A percentile compares a stretch with the other conserved stretches of the same genome.
Evolutionary conservation across 2,329 filamentous ascomycete genomes (phyloP).

Genomic region (Phyllosticta paracitricarpa): DNA sequence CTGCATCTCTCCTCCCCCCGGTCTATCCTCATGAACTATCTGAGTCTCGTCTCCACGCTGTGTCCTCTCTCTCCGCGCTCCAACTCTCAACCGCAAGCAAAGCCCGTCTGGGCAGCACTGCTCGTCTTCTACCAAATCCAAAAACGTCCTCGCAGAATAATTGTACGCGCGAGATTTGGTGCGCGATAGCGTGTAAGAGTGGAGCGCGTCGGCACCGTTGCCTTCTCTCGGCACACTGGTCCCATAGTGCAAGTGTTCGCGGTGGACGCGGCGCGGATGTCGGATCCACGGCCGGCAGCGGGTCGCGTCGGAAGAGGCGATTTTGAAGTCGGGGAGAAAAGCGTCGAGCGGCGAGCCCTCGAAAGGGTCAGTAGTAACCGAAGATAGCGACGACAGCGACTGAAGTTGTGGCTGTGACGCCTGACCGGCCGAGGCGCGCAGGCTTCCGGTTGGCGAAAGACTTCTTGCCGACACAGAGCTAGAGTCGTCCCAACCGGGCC

Average conservation of each 20-base stretch:
- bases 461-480: background rate
- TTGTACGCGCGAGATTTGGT: conserved; percentile 49
- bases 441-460: background rate
- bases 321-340: background rate
- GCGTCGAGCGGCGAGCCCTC: background rate
- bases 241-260: conserved; percentile 1
- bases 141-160: conserved; percentile 41
- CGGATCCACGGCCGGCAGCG: conserved; percentile 26
- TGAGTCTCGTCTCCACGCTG: background rate
- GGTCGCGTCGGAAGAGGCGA: background rate
- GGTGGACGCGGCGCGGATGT: conserved; percentile 34
- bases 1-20: background rate
- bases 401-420: background rate
- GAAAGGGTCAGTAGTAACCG: background rate
- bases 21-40: background rate
- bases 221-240: too few species aligned
- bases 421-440: background rate
- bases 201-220: conserved; percentile 14
- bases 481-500: too few species aligned
- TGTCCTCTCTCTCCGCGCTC: conserved; percentile 29
- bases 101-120: conserved; percentile 23
- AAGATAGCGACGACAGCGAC: background rate
- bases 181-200: conserved; percentile 42
- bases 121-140: conserved; percentile 50
- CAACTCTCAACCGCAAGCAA: conserved; percentile 42